These are phyloP conservation scores for Rutstroemia sp. DNA, from an alignment of 2,329 filamentous ascomycete species.

Conservation along the genomic window DNA sequence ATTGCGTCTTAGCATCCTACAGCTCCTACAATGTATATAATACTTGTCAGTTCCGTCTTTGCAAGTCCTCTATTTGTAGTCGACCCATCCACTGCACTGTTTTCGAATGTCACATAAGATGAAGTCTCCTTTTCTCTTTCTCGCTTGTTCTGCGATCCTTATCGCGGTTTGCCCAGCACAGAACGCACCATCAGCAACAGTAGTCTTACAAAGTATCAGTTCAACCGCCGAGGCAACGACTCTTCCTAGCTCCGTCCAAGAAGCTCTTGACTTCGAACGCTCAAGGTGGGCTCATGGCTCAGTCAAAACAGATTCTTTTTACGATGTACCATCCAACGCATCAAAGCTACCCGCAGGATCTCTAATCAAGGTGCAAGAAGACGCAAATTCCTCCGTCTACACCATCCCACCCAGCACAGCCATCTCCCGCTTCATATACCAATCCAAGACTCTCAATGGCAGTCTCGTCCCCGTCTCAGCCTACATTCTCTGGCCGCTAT, in stretches of 20 bases:
- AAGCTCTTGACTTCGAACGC: neutral
- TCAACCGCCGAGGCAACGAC: no score
- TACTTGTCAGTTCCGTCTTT: no score
- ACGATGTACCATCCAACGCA: neutral
- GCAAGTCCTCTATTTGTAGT: no score
- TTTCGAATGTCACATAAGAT: no score
- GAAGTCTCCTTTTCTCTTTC: no score
- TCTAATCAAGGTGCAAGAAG: neutral
- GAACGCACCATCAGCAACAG: no score
- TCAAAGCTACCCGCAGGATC: neutral
- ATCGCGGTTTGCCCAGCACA: no score
- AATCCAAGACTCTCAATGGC: neutral
- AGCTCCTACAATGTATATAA: no score
- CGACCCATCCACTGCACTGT: no score
- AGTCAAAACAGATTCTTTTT: neutral
- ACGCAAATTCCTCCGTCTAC: neutral
- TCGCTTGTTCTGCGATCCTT: no score
- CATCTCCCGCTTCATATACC: slow-evolving; percentile 9
- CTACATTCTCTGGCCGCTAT: neutral
- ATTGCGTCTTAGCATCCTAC: no score
- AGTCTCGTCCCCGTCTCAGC: slow-evolving; percentile 1
- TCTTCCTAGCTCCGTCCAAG: neutral
- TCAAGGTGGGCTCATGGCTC: neutral
- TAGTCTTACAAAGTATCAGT: no score
- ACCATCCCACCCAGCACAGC: neutral